Percentiles rank a stretch among this genome's conserved stretches.
phyloP scores from a whole-genome alignment of 2,329 filamentous ascomycete genomes.

The Diaporthe nobilis region DNA sequence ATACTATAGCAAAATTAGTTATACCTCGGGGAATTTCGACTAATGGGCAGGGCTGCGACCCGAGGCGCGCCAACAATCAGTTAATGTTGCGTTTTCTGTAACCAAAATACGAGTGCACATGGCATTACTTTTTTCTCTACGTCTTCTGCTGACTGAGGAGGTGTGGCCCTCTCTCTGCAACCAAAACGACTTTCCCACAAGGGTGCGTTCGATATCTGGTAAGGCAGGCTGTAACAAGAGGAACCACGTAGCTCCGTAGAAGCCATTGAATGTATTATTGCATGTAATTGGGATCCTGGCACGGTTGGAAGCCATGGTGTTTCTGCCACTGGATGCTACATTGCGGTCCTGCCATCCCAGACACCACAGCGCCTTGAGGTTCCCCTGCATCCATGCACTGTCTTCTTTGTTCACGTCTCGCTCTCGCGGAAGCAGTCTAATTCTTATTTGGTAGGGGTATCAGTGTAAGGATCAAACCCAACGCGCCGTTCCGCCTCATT shows the following conservation, averaged over 20 bases:
- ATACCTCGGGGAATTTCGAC: no score
- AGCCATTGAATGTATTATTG: background rate
- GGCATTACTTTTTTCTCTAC: background rate
- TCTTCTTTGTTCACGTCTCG: background rate
- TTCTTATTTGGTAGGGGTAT: slow-evolving; percentile 53
- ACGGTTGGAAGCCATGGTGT: background rate
- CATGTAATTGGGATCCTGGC: background rate
- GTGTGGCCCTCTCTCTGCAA: background rate
- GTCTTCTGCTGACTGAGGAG: no score
- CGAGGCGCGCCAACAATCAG: no score
- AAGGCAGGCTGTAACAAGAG: no score
- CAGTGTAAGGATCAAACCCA: slow-evolving; percentile 71
- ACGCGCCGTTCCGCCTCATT: slow-evolving; percentile 63
- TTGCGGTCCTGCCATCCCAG: background rate
- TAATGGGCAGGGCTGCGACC: no score
- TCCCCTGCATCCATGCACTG: background rate
- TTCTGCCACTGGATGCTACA: background rate
- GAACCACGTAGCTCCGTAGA: background rate
- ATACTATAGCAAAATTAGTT: no score
- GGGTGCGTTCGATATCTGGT: background rate
- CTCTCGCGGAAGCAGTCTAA: slow-evolving; percentile 21
- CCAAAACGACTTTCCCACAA: no score
- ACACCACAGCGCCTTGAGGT: background rate
- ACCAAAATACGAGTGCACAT: background rate
- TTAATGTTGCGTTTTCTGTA: background rate